Conservation (phyloP, 1,139 yeast species). For the Saccharomyces uvarum region DNA sequence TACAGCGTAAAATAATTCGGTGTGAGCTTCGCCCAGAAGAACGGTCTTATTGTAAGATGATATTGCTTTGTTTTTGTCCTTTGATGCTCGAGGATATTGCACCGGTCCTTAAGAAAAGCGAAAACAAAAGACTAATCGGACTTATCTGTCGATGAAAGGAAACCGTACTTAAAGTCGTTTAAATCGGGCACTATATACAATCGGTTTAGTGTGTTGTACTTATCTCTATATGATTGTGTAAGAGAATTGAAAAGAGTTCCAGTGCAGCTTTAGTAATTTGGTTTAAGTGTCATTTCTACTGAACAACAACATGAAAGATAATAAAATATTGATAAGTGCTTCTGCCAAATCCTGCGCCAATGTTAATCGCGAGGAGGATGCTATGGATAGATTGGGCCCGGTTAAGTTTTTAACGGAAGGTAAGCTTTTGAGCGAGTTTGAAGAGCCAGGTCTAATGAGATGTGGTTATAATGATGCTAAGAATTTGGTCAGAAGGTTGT, state of each 20-base stretch:
- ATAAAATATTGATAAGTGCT: neutral
- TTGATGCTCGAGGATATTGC: neutral
- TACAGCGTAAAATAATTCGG: neutral
- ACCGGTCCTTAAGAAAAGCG: neutral
- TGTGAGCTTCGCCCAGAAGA: neutral
- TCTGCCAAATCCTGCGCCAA: neutral
- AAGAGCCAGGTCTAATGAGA: slow-evolving; percentile 3
- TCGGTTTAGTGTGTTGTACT: neutral
- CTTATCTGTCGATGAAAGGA: neutral
- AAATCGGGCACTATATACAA: neutral
- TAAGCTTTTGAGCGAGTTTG: neutral
- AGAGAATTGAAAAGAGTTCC: neutral
- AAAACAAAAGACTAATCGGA: neutral
- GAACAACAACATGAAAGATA: neutral
- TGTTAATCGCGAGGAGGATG: neutral
- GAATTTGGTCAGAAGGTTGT: slow-evolving; percentile 18
- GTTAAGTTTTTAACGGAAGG: neutral
- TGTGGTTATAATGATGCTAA: slow-evolving; percentile 13
- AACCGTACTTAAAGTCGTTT: neutral
- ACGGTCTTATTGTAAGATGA: neutral
- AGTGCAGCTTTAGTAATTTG: neutral
- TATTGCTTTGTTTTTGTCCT: neutral
- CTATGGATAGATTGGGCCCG: neutral
- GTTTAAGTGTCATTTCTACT: neutral
- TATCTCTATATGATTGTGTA: neutral